phyloP scores from a whole-genome alignment of 176 grass and related monocot species.

The Musa acuminata region DNA sequence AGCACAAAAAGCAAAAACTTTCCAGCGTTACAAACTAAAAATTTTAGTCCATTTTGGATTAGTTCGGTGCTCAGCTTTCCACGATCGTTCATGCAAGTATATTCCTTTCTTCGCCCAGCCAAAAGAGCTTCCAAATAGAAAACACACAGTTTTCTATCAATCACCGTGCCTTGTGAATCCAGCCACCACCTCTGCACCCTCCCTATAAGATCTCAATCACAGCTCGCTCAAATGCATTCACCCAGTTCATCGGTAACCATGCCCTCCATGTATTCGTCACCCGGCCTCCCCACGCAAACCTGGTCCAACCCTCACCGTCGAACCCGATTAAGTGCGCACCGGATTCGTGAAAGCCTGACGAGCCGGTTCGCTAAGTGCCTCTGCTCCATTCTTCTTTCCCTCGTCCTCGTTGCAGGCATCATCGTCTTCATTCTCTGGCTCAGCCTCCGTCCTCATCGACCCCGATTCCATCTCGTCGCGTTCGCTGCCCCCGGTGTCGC shows the following conservation, averaged over 20 bases:
- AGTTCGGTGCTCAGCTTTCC: no score
- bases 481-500: slow-evolving; percentile 37
- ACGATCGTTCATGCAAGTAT: not conserved
- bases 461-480: slow-evolving; percentile 39
- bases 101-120: slow-evolving; percentile 1
- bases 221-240: not conserved
- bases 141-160: not conserved
- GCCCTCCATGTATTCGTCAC: not conserved
- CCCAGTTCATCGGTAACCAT: not conserved
- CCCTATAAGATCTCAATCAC: not conserved
- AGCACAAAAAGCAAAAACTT: no score
- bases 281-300: not conserved
- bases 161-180: not conserved
- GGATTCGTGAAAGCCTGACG: slow-evolving; percentile 21
- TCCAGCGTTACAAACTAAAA: no score
- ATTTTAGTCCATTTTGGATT: no score
- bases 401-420: slow-evolving; percentile 45
- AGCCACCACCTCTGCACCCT: not conserved
- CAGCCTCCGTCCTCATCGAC: slow-evolving; percentile 76
- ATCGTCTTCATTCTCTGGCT: slow-evolving; percentile 84
- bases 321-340: not conserved
- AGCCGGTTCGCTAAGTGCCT: slow-evolving; percentile 41
- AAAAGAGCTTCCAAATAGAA: not conserved
- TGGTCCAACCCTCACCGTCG: not conserved
- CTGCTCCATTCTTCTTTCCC: slow-evolving; percentile 40